Evolutionary conservation across 2,329 filamentous ascomycete genomes (phyloP).

Genomic region (Mycosphaerelloides madeirae): DNA sequence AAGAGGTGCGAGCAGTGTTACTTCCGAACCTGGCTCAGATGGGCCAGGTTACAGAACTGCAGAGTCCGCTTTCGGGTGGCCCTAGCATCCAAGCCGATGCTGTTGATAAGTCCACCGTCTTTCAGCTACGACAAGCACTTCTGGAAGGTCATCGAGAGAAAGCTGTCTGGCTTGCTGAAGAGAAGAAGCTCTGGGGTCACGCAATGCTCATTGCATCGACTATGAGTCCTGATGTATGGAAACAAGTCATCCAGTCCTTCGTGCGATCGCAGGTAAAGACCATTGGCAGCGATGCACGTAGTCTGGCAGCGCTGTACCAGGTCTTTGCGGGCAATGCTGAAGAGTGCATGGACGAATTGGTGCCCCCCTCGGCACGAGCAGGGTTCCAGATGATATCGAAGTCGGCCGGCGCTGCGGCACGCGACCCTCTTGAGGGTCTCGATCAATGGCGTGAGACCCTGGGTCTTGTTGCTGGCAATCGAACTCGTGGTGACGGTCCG

Average conservation of each 20-base stretch:
- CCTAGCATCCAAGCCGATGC: constrained; percentile 53
- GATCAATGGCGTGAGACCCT: constrained; percentile 94
- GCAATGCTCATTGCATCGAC: constrained; percentile 87
- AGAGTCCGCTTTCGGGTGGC: constrained; percentile 22
- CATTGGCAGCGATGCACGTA: constrained; percentile 72
- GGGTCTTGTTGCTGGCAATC: constrained; percentile 78
- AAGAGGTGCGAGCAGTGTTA: constrained; percentile 69
- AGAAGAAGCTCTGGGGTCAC: constrained; percentile 93
- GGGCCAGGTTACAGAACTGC: constrained; percentile 34
- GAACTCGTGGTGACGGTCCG: constrained; percentile 71
- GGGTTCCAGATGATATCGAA: constrained; percentile 87
- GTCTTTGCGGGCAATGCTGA: constrained; percentile 90
- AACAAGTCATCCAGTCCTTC: constrained; percentile 91
- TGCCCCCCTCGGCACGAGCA: constrained; percentile 84
- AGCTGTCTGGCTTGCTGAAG: constrained; percentile 87
- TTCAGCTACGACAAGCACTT: constrained; percentile 67
- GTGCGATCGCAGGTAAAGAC: constrained; percentile 90
- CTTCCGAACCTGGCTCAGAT: constrained; percentile 52
- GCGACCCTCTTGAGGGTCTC: constrained; percentile 75
- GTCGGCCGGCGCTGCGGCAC: constrained; percentile 56
- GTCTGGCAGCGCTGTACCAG: constrained; percentile 86
- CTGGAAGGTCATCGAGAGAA: constrained; percentile 80
- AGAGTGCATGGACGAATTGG: constrained; percentile 91
- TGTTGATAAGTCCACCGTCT: constrained; percentile 63
- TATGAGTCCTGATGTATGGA: constrained; percentile 69